phyloP scores from a whole-genome alignment of 2,329 filamentous ascomycete species.

The Dendryphion nanum region DNA sequence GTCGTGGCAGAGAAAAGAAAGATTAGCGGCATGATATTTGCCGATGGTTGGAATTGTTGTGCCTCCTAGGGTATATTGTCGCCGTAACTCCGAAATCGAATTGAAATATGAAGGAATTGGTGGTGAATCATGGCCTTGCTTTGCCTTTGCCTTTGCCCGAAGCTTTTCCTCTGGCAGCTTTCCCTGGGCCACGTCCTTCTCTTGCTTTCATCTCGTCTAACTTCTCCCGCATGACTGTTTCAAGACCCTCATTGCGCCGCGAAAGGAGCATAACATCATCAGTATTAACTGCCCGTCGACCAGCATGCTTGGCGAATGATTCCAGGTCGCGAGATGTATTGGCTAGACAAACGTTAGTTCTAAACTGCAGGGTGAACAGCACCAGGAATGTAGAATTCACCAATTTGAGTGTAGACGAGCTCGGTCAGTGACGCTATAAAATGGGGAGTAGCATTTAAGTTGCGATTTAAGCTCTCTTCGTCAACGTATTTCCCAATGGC shows the following conservation, averaged over 20 bases:
- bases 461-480: slow-evolving; percentile 69
- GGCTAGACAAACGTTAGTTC: slow-evolving; percentile 7
- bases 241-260: slow-evolving; percentile 80
- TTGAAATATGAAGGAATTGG: too few species aligned
- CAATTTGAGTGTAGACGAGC: slow-evolving; percentile 82
- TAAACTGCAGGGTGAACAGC: background rate
- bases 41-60: too few species aligned
- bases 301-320: slow-evolving; percentile 66
- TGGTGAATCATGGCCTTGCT: background rate
- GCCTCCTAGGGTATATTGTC: too few species aligned
- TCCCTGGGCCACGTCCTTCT: slow-evolving; percentile 19
- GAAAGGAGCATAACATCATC: slow-evolving; percentile 87
- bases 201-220: slow-evolving; percentile 52
- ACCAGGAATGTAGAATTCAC: slow-evolving; percentile 48
- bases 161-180: slow-evolving; percentile 23
- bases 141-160: slow-evolving; percentile 10
- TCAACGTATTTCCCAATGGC: slow-evolving; percentile 67
- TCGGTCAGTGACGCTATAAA: slow-evolving; percentile 78
- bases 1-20: too few species aligned
- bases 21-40: too few species aligned
- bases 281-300: slow-evolving; percentile 73
- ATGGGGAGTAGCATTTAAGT: slow-evolving; percentile 85
- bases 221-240: slow-evolving; percentile 69
- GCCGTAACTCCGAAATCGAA: too few species aligned
- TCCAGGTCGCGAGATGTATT: slow-evolving; percentile 59